Evolutionary conservation across 1,139 yeast species (phyloP), one percentile per base, ranked within the genome.

Genomic region (Pneumocystis jirovecii): DNA sequence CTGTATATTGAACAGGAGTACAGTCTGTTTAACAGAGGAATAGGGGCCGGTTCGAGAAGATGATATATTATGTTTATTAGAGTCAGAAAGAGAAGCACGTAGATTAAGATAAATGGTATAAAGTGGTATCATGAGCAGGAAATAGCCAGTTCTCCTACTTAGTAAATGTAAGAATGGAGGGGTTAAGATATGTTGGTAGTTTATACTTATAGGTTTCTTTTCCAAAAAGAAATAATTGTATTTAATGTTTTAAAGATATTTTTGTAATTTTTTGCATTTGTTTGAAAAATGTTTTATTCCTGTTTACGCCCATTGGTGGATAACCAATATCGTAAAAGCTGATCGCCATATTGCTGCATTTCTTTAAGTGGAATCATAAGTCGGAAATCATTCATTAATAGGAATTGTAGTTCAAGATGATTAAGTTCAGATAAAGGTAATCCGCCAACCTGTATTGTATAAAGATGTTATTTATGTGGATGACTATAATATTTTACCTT

Each of bases 81-180:
- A 93, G 85, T 93, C 97, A 75, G 97, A 93, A 85, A 93, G 97
- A 86, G 97, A 93, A 85, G 98, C 97, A 77, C 87, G 95, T 83
- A 76, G 81, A 72, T 74, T 78, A 75, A 77, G 81, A 72, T 78
- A 78, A 74, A 29, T 25, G n/a, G 12, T 7, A 37, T 37, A 19
- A 6, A 7, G 64, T 25, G 42, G n/a, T 10, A n/a, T 19, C 12
- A 19, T 60, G n/a, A 25, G 5, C 31, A 12, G n/a, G 1, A 10
- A 39, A 40, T 40, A 17, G 19, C 19, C 1, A 17, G 7, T 40
- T 2, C 15, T 60, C 7, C 12, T 60, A 25, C 10, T 25, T 60
- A 10, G 7, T 25, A 37, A 19, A 31, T 21, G n/a, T 31, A 21
- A 39, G 19, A 29, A 59, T 19, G 42, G 10, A 21, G 8, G 21